A percentile compares a stretch with the other conserved stretches of the same genome.
These are phyloP conservation scores for Cercospora zeae-maydis DNA, from an alignment of 2,329 filamentous ascomycete species.

Conservation along the genomic window DNA sequence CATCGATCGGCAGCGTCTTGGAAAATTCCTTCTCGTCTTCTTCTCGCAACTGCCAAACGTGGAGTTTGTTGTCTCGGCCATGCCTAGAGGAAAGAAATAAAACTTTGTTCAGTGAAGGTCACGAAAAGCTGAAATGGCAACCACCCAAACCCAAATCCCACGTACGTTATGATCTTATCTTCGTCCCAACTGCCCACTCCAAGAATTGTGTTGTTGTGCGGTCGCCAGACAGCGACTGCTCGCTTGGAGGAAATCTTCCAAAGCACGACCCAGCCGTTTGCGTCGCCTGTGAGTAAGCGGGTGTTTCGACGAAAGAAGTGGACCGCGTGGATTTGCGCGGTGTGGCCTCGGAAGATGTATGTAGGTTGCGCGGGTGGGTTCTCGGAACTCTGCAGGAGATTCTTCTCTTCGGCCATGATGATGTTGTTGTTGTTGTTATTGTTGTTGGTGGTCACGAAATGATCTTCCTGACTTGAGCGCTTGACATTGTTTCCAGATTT, in stretches of 20 bases:
- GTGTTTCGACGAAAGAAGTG: slow-evolving; percentile 69
- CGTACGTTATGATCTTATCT: slow-evolving; percentile 80
- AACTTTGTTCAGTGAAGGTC: background rate
- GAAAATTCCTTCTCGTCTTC: slow-evolving; percentile 63
- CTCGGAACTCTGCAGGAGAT: slow-evolving; percentile 20
- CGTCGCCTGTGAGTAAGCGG: slow-evolving; percentile 80
- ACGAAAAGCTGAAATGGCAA: too few species aligned
- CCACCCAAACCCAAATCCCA: slow-evolving; percentile 24
- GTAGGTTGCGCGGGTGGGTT: slow-evolving; percentile 53
- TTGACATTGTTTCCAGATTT: background rate
- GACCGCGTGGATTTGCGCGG: slow-evolving; percentile 72
- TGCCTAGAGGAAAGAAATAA: slow-evolving; percentile 58
- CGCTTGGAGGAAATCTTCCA: slow-evolving; percentile 84
- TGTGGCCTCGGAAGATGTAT: slow-evolving; percentile 82
- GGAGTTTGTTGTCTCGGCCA: slow-evolving; percentile 80
- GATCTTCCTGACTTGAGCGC: background rate
- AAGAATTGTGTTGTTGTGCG: slow-evolving; percentile 74
- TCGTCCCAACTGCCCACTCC: slow-evolving; percentile 67
- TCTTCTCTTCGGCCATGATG: slow-evolving; percentile 12
- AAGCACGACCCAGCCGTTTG: slow-evolving; percentile 80
- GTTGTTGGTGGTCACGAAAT: background rate
- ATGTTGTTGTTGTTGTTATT: too few species aligned
- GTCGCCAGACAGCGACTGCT: slow-evolving; percentile 78
- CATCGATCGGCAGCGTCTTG: slow-evolving; percentile 67
- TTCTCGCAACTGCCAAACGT: slow-evolving; percentile 71